A percentile compares a stretch with the other conserved stretches of the same genome.
phyloP scores from a whole-genome alignment of 352 stramenopile species.

The Globisporangium paroecandrum region DNA sequence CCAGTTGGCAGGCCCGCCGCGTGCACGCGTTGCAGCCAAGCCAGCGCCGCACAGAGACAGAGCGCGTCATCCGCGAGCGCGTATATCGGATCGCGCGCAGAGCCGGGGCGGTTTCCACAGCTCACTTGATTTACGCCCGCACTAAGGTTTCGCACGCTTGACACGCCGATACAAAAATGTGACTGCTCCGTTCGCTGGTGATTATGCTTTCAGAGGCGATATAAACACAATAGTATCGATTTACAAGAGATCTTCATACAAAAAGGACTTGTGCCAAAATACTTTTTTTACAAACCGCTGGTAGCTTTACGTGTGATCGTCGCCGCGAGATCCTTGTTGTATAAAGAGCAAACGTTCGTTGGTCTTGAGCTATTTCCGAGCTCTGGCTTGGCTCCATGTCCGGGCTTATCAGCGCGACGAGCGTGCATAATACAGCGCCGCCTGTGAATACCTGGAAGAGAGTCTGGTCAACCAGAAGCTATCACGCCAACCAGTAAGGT shows the following conservation, averaged over 20 bases:
- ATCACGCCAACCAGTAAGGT: neutral
- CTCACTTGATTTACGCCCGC: constrained; percentile 10
- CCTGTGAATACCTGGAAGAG: too few species aligned
- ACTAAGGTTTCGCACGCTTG: neutral
- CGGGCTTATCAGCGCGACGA: too few species aligned
- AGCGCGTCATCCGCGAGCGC: neutral
- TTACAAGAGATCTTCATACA: too few species aligned
- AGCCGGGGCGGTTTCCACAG: neutral
- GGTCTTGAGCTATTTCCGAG: too few species aligned
- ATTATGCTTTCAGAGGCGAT: neutral
- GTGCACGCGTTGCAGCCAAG: neutral
- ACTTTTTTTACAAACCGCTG: too few species aligned
- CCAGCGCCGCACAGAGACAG: neutral
- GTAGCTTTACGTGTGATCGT: too few species aligned
- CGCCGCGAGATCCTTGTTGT: too few species aligned
- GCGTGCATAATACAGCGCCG: too few species aligned
- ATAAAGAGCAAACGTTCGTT: too few species aligned
- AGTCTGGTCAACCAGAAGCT: neutral
- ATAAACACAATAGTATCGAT: too few species aligned
- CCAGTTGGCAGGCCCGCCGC: neutral
- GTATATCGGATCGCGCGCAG: neutral
- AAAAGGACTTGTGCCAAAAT: too few species aligned
- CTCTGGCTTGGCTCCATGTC: too few species aligned
- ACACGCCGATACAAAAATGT: neutral
- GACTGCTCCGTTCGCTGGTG: neutral